A percentile compares a stretch with the other conserved stretches of the same genome.
Conservation (phyloP, 2,329 filamentous ascomycete species). For the Trichoderma harzianum region DNA sequence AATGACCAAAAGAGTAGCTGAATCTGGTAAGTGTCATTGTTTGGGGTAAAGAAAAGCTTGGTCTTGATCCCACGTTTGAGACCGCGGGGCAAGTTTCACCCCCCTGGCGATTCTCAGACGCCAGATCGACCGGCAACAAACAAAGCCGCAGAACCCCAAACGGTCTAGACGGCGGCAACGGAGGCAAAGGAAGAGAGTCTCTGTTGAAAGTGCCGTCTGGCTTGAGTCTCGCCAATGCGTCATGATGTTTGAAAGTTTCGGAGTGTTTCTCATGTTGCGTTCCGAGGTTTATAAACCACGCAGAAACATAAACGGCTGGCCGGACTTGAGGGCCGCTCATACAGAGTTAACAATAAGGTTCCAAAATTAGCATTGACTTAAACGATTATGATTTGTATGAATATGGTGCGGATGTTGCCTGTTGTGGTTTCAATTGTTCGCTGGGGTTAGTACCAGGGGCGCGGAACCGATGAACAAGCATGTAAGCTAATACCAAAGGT, state of each 20-base stretch:
- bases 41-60: not conserved
- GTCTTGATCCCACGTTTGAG: not conserved
- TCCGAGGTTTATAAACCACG: not conserved
- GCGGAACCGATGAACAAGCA: not conserved
- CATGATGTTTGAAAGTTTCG: not conserved
- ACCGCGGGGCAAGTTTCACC: conserved; percentile 11
- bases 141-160: not conserved
- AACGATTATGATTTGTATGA: not conserved
- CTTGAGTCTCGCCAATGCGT: conserved; percentile 3
- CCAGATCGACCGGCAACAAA: conserved; percentile 24
- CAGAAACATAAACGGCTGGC: not conserved
- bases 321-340: not conserved
- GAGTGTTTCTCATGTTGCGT: not conserved
- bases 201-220: not conserved
- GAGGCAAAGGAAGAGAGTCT: not conserved
- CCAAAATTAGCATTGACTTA: not conserved
- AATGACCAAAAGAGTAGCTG: not conserved
- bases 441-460: not conserved
- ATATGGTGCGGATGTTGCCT: not conserved
- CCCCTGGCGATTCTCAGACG: conserved; percentile 20
- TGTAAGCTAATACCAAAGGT: not conserved
- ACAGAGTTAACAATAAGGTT: conserved; percentile 1
- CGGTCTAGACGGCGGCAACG: not conserved
- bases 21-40: not conserved
- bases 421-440: not conserved